Base-by-base conservation (phyloP, 148 eudicot genomes). In the Simmondsia chinensis region DNA sequence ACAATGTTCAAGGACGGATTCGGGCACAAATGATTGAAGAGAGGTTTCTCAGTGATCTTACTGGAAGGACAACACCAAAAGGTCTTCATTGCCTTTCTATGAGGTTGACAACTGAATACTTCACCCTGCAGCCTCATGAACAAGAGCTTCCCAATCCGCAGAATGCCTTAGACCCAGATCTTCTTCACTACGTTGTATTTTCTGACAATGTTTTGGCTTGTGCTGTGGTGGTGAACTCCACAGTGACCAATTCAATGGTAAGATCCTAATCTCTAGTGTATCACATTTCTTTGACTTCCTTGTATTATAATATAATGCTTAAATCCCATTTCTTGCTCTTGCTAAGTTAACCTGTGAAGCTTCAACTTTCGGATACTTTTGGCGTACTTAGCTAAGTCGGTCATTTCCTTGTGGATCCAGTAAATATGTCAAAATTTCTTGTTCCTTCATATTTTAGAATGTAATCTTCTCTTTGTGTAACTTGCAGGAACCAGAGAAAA, bases 1-100 rank as follows among this genome's bases (percentile, higher is more conserved):
- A 68, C 60, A 85, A 45, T 66, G 72, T 82, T 35, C 94, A 86
- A 63, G 89, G 86, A 56, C 94, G 65, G 48, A 69, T 71, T 35
- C 70, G 59, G 26, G 50, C 65, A 19, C 85, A 72, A 48, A 82
- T 67, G 66, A 62, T 48, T 32, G 73, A 79, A 59, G 57, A 73
- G 26, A 29, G 59, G 27, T 82, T 76, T 69, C 83, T 93, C 31
- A 57, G 60, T 39, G 83, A 67, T 57, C 79, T 93, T 53, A 82
- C 89, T 38, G 94, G 89, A 59, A 79, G 94, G 66, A 93, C 94
- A 54, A 93, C 93, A 1, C 96, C 99, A 3, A 93, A 79, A 67
- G 89, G 94, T 56, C 83, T 82, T 50, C 99, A 93, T 61, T 93
- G 99, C 68, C 94, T 93, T 50, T 93, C 99, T 44, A 93, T 93